Evolutionary conservation across 768 basidiomycete genomes (phyloP).

Genomic region (Boletus huronensis): DNA sequence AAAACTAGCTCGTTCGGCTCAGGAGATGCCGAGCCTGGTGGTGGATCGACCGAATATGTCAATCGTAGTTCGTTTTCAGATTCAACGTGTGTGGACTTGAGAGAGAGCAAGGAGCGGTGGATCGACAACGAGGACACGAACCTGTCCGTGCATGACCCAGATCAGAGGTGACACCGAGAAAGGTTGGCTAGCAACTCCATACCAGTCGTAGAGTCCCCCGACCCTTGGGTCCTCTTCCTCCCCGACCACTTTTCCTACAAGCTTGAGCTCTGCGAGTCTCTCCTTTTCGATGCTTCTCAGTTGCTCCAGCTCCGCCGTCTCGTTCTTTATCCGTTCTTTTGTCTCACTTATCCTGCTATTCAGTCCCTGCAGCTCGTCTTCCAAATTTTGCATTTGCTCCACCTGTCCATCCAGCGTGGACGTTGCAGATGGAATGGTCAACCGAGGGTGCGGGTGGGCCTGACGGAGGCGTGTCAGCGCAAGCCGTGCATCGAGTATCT

Average conservation of each 20-base stretch:
- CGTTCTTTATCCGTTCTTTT: conserved; percentile 60
- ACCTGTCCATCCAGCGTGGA: conserved; percentile 72
- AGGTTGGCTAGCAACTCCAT: conserved; percentile 18
- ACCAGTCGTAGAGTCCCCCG: conserved; percentile 70
- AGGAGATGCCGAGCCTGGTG: conserved; percentile 22
- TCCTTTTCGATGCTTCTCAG: conserved; percentile 66
- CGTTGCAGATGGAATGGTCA: conserved; percentile 74
- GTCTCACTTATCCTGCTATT: conserved; percentile 49
- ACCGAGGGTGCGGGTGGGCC: conserved; percentile 72
- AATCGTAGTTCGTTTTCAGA: conserved; percentile 79
- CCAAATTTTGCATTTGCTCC: conserved; percentile 73
- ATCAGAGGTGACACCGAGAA: neutral
- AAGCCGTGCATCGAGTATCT: conserved; percentile 81
- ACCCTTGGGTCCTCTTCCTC: conserved; percentile 64
- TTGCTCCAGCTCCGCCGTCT: conserved; percentile 53
- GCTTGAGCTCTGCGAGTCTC: conserved; percentile 51
- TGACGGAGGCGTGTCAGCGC: conserved; percentile 78
- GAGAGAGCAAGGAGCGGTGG: conserved; percentile 58
- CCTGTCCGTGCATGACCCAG: conserved; percentile 39
- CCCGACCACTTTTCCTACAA: conserved; percentile 45
- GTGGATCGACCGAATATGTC: conserved; percentile 50
- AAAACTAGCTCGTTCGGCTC: conserved; percentile 42
- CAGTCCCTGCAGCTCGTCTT: conserved; percentile 56
- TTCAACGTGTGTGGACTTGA: conserved; percentile 54
- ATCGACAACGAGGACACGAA: conserved; percentile 64